Percentiles rank a stretch among this genome's conserved stretches.
These are phyloP conservation scores for Phialophora macrospora DNA, from an alignment of 2,329 filamentous ascomycete genomes.

Conservation along the genomic window DNA sequence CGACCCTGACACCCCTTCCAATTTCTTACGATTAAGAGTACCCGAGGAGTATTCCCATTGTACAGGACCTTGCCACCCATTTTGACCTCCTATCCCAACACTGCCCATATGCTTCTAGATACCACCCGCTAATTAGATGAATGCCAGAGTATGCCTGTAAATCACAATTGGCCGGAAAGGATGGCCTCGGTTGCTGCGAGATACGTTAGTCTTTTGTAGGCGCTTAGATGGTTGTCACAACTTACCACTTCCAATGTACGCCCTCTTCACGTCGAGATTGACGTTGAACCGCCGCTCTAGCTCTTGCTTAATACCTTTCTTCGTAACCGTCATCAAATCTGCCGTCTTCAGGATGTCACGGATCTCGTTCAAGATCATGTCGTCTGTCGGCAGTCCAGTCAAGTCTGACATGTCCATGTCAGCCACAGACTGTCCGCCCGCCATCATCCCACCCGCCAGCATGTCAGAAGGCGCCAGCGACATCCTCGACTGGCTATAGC, in stretches of 20 bases:
- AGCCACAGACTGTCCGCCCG: slow-evolving; percentile 64
- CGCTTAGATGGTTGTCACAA: slow-evolving; percentile 37
- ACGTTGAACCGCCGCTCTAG: slow-evolving; percentile 89
- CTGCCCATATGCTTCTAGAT: slow-evolving; percentile 2
- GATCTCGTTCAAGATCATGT: slow-evolving; percentile 89
- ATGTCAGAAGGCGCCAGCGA: slow-evolving; percentile 78
- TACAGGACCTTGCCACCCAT: background rate
- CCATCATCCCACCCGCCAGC: slow-evolving; percentile 71
- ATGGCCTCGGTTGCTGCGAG: slow-evolving; percentile 74
- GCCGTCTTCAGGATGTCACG: slow-evolving; percentile 88
- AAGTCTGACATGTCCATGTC: slow-evolving; percentile 79
- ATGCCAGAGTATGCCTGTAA: slow-evolving; percentile 4
- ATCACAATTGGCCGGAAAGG: slow-evolving; percentile 73
- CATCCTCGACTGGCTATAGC: slow-evolving; percentile 67
- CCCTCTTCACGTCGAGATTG: slow-evolving; percentile 81
- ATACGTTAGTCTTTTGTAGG: slow-evolving; percentile 41
- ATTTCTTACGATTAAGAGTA: background rate
- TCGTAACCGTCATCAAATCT: slow-evolving; percentile 96
- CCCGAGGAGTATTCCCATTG: background rate
- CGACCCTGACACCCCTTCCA: no score
- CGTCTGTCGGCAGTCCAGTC: slow-evolving; percentile 79
- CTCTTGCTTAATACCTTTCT: slow-evolving; percentile 96
- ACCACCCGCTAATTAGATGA: background rate
- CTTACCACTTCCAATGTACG: slow-evolving; percentile 92
- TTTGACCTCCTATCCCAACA: slow-evolving; percentile 1